phyloP scores from a whole-genome alignment of 2,329 filamentous ascomycete species.

The Pseudonectria buxi region DNA sequence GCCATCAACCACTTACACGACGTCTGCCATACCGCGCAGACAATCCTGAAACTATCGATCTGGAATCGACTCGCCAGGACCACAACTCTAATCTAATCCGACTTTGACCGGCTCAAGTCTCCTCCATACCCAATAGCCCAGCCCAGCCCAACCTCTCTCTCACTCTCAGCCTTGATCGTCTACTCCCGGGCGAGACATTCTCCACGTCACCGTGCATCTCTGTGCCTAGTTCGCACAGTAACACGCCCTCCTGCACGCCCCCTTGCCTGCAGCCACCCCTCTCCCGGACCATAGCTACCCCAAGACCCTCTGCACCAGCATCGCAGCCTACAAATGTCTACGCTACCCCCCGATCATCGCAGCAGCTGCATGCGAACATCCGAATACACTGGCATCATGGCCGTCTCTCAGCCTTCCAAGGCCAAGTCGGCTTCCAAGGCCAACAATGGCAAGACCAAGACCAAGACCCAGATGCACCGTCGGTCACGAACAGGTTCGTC shows the following conservation, averaged over 20 bases:
- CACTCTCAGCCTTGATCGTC: slow-evolving; percentile 15
- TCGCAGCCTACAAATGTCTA: slow-evolving; percentile 52
- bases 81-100: slow-evolving; percentile 26
- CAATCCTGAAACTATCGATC: slow-evolving; percentile 13
- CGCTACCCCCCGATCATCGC: slow-evolving; percentile 55
- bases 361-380: slow-evolving; percentile 43
- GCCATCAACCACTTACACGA: slow-evolving; percentile 18
- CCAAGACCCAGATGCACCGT: slow-evolving; percentile 82
- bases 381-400: slow-evolving; percentile 49
- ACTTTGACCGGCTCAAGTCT: slow-evolving; percentile 18
- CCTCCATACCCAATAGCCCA: slow-evolving; percentile 18
- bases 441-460: slow-evolving; percentile 51
- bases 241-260: slow-evolving; percentile 14
- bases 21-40: slow-evolving; percentile 17
- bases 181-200: slow-evolving; percentile 14
- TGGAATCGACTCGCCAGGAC: slow-evolving; percentile 12
- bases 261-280: slow-evolving; percentile 17
- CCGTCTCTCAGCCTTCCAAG: slow-evolving; percentile 52
- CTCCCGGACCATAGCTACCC: slow-evolving; percentile 19
- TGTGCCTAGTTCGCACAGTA: slow-evolving; percentile 12
- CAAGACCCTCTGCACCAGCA: slow-evolving; percentile 26
- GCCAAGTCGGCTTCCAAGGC: slow-evolving; percentile 51
- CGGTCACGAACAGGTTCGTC: slow-evolving; percentile 86
- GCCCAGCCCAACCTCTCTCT: no score
- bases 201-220: slow-evolving; percentile 15